These are phyloP conservation scores for Fraxinus ornus DNA, from an alignment of 305 asterid genomes.

Conservation along the genomic window DNA sequence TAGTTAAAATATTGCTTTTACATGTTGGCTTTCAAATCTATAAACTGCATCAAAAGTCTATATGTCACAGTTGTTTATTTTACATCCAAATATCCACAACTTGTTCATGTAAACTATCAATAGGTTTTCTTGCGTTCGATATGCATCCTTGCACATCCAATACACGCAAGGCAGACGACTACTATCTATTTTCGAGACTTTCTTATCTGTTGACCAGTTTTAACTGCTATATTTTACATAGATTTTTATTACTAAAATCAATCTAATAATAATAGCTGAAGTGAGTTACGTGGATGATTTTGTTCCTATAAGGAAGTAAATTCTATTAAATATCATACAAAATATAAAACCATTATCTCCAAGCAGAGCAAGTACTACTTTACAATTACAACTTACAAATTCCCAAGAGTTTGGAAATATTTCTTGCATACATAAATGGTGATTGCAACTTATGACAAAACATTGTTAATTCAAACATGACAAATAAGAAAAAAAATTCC, in stretches of 20 bases:
- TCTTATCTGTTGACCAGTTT: not conserved
- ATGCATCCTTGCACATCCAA: not conserved
- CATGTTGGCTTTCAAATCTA: not conserved
- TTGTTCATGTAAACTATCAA: not conserved
- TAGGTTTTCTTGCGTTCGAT: not conserved
- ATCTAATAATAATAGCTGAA: not conserved
- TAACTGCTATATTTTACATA: not conserved
- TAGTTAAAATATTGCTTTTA: not conserved
- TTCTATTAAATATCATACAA: not conserved
- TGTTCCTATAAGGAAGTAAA: not conserved
- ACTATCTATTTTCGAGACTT: not conserved
- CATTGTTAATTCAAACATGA: not conserved
- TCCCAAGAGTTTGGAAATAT: not conserved
- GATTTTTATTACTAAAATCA: not conserved
- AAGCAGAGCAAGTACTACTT: not conserved
- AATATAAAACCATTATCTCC: not conserved
- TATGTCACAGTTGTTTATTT: not conserved
- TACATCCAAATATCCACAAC: not conserved
- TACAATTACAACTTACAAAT: not conserved
- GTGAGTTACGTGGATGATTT: not conserved
- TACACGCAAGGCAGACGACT: not conserved
- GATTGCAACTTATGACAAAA: not conserved
- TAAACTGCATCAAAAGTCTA: not conserved
- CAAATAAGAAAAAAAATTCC: not conserved
- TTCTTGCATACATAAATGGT: not conserved